These are phyloP conservation scores for Diaporthe amygdali DNA, from an alignment of 2,329 filamentous ascomycete genomes.

Conservation along the genomic window DNA sequence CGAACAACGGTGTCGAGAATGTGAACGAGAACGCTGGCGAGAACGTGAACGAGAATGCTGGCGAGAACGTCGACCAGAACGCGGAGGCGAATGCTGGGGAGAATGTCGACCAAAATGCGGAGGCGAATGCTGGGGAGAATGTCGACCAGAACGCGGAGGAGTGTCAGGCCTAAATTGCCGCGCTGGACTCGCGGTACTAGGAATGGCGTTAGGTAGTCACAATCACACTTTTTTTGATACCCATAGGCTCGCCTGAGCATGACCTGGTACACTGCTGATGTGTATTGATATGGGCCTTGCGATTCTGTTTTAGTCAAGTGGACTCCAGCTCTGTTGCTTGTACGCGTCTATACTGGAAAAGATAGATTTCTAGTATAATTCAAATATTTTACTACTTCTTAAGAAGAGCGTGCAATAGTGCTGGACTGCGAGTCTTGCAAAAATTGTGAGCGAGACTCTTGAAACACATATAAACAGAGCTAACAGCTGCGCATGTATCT, in stretches of 20 bases:
- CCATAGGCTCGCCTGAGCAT: not conserved
- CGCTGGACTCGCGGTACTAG: constrained; percentile 1
- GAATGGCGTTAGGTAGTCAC: not conserved
- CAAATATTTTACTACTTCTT: no score
- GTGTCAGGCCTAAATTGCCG: not conserved
- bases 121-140: not conserved
- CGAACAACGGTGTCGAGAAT: not conserved
- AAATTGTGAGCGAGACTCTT: no score
- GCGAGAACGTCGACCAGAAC: not conserved
- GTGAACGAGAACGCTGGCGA: not conserved
- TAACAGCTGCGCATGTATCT: no score
- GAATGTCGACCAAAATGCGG: not conserved
- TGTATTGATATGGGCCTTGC: not conserved
- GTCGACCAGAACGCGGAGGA: not conserved
- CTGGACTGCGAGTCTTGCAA: no score
- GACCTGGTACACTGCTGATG: not conserved
- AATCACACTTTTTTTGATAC: not conserved
- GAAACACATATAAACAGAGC: no score
- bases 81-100: not conserved
- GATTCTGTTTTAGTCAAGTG: no score
- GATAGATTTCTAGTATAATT: no score
- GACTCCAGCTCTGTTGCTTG: no score
- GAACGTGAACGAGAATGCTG: not conserved
- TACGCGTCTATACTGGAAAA: no score
- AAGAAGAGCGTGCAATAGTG: no score